Percentiles rank a stretch among this genome's conserved stretches.
Conservation (phyloP, 148 eudicot species). For the Bassia scoparia region DNA sequence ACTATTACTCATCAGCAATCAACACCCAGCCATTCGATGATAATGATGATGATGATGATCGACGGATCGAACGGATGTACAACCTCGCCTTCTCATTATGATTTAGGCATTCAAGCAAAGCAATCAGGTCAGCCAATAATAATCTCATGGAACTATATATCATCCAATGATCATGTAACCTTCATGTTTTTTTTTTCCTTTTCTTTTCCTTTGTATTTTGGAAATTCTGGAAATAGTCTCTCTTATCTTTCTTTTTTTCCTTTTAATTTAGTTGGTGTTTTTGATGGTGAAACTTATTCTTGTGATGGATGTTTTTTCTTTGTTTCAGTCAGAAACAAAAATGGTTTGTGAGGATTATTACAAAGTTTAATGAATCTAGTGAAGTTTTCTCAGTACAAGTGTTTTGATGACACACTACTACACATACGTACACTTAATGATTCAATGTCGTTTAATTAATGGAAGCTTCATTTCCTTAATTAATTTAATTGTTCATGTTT, state of each 20-base stretch:
- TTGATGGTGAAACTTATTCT: constrained; percentile 11
- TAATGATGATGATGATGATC: background rate
- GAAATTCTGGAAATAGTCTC: constrained; percentile 30
- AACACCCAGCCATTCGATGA: constrained; percentile 11
- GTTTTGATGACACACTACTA: constrained; percentile 5
- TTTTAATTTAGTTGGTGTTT: constrained; percentile 12
- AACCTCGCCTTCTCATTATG: background rate
- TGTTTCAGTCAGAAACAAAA: constrained; percentile 3
- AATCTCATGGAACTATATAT: background rate
- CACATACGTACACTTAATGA: too few relatives aligned
- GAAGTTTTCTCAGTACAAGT: background rate
- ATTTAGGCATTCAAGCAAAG: background rate
- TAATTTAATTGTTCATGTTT: background rate
- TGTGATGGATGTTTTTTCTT: background rate
- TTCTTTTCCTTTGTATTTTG: constrained; percentile 7
- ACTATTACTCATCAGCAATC: background rate
- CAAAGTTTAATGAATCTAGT: background rate
- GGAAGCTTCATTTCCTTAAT: background rate
- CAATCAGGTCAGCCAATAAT: constrained; percentile 29
- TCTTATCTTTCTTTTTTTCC: background rate
- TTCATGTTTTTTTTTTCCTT: background rate
- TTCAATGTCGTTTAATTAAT: background rate
- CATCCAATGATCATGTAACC: constrained; percentile 10
- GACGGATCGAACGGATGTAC: constrained; percentile 7
- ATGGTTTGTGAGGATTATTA: constrained; percentile 18